Conservation (phyloP, 2,329 filamentous ascomycete genomes). For the Xylaria sp. region DNA sequence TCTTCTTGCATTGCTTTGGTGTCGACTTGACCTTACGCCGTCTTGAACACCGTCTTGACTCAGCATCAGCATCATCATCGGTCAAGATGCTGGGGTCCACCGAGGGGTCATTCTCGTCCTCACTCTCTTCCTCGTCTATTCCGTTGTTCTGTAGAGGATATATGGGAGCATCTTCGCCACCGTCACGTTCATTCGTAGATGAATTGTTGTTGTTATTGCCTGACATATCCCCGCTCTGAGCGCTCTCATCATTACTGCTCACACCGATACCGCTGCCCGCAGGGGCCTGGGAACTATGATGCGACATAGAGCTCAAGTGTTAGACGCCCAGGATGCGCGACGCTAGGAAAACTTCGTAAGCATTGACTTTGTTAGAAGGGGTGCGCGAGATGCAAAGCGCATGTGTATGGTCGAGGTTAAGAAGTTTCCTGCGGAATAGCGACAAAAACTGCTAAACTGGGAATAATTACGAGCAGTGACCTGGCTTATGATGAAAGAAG, state of each 20-base stretch:
- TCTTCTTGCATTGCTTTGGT: background rate
- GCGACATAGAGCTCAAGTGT: background rate
- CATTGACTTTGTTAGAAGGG: background rate
- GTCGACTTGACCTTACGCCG: background rate
- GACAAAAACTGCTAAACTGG: background rate
- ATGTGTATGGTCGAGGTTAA: background rate
- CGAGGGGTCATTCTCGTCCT: background rate
- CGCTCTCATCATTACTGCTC: background rate
- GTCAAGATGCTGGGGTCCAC: constrained; percentile 6
- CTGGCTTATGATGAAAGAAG: no score
- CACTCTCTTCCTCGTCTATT: background rate
- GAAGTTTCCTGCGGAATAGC: background rate
- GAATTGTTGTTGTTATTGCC: background rate
- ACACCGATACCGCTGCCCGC: background rate
- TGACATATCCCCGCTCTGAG: background rate
- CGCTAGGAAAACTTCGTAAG: background rate
- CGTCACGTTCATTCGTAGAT: background rate
- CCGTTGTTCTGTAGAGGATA: no score
- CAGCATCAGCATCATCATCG: background rate
- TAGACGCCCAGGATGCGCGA: background rate
- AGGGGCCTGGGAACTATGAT: background rate
- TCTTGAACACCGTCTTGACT: background rate
- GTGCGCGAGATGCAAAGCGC: background rate
- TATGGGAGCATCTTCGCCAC: background rate
- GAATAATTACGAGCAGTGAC: background rate